Evolutionary conservation across 2,329 filamentous ascomycete species (phyloP).

Genomic region (Aspergillus sp.): DNA sequence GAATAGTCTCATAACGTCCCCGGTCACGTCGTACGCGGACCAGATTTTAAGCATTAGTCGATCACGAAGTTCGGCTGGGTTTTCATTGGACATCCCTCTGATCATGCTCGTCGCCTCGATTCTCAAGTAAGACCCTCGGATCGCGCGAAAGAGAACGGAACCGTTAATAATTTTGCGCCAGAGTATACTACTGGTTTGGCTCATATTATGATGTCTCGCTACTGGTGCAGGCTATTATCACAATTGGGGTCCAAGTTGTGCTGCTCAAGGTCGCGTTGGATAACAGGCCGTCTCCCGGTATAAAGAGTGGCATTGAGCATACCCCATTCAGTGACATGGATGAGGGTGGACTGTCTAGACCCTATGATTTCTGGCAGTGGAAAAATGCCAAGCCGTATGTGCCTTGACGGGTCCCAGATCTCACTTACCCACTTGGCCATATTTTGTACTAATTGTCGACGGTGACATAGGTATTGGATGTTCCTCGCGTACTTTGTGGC

Average conservation of each 20-base stretch:
- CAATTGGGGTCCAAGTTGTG: slow-evolving; percentile 51
- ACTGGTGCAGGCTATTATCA: slow-evolving; percentile 52
- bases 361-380: slow-evolving; percentile 60
- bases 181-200: slow-evolving; percentile 59
- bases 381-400: slow-evolving; percentile 44
- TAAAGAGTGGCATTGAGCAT: slow-evolving; percentile 34
- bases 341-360: slow-evolving; percentile 34
- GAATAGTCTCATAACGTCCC: slow-evolving; percentile 51
- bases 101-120: slow-evolving; percentile 61
- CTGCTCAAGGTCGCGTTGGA: slow-evolving; percentile 54
- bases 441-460: no score
- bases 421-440: no score
- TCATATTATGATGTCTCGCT: slow-evolving; percentile 52
- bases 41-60: slow-evolving; percentile 59
- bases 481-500: slow-evolving; percentile 49
- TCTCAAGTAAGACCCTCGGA: slow-evolving; percentile 42
- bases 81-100: slow-evolving; percentile 58
- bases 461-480: slow-evolving; percentile 44
- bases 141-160: slow-evolving; percentile 1
- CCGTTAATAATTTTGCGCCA: slow-evolving; percentile 18
- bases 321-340: slow-evolving; percentile 30
- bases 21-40: slow-evolving; percentile 58
- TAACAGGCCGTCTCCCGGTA: slow-evolving; percentile 42
- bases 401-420: no score
- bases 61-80: slow-evolving; percentile 52